phyloP scores from a whole-genome alignment of 768 basidiomycete species.

The Pisolithus albus region DNA sequence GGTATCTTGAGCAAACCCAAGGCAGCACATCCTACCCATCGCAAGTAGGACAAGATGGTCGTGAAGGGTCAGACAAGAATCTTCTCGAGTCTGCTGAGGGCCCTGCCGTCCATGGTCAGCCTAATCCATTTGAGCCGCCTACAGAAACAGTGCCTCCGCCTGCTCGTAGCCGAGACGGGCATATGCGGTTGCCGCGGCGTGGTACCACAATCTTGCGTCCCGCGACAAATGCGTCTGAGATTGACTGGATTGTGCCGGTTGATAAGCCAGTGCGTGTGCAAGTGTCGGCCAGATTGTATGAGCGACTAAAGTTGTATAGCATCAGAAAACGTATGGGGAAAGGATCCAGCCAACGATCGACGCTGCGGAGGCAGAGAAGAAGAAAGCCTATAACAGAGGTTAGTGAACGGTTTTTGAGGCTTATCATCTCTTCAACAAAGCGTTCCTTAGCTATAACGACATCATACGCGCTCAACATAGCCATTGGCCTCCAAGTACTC shows the following conservation, averaged over 20 bases:
- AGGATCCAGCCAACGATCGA: slow-evolving; percentile 49
- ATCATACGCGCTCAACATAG: slow-evolving; percentile 34
- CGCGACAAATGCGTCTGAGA: background rate
- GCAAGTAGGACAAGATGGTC: slow-evolving; percentile 1
- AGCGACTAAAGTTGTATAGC: slow-evolving; percentile 2
- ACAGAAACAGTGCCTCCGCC: slow-evolving; percentile 1
- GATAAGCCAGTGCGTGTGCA: slow-evolving; percentile 17
- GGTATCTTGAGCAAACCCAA: background rate
- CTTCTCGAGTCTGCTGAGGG: slow-evolving; percentile 8
- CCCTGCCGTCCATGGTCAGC: slow-evolving; percentile 4
- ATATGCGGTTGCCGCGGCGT: slow-evolving; percentile 9
- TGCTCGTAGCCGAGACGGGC: slow-evolving; percentile 13
- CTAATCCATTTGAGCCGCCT: slow-evolving; percentile 3
- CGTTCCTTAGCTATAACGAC: slow-evolving; percentile 24
- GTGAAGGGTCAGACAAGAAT: background rate
- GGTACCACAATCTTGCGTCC: background rate
- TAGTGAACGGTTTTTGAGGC: background rate
- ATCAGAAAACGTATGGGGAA: slow-evolving; percentile 39
- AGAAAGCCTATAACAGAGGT: slow-evolving; percentile 44
- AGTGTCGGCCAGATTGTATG: background rate
- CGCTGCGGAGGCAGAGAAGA: slow-evolving; percentile 39
- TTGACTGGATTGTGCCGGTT: slow-evolving; percentile 25
- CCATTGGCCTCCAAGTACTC: slow-evolving; percentile 57
- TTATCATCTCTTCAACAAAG: slow-evolving; percentile 8
- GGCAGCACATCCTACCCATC: background rate